A percentile compares a stretch with the other conserved stretches of the same genome.
These are phyloP conservation scores for Cercospora berteroae DNA, from an alignment of 2,329 filamentous ascomycete genomes.

Conservation along the genomic window DNA sequence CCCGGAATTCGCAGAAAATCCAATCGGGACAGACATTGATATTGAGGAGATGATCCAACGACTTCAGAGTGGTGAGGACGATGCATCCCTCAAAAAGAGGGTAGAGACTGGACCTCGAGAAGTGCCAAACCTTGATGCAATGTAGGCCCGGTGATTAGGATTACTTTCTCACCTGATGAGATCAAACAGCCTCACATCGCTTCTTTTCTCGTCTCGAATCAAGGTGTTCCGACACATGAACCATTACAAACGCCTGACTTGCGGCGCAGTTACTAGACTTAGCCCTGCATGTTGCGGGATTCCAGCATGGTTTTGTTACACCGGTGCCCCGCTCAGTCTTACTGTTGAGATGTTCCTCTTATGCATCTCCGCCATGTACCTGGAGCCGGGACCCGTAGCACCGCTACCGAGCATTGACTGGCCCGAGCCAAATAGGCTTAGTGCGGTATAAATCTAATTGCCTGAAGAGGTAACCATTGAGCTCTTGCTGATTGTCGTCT, in stretches of 20 bases:
- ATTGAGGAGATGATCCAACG: constrained; percentile 39
- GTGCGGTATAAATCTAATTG: background rate
- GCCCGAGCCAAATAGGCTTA: background rate
- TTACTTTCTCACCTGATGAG: too few species aligned
- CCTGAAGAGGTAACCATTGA: background rate
- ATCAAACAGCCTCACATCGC: too few species aligned
- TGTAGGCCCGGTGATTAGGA: background rate
- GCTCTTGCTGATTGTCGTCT: background rate
- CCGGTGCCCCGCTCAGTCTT: background rate
- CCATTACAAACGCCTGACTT: too few species aligned
- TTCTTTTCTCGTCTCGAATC: too few species aligned
- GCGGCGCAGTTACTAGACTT: background rate
- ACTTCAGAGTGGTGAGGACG: background rate
- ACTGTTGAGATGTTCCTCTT: background rate
- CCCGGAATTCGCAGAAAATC: constrained; percentile 43
- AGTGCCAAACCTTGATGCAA: background rate
- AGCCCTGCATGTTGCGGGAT: too few species aligned
- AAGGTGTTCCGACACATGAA: background rate
- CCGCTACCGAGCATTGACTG: too few species aligned
- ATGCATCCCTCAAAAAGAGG: background rate
- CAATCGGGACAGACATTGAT: constrained; percentile 47
- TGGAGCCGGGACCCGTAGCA: too few species aligned
- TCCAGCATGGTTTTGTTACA: too few species aligned
- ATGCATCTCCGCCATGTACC: background rate
- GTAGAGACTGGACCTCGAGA: background rate